Conservation (phyloP, 1,139 yeast species). For the Saccharomyces hybrid region DNA sequence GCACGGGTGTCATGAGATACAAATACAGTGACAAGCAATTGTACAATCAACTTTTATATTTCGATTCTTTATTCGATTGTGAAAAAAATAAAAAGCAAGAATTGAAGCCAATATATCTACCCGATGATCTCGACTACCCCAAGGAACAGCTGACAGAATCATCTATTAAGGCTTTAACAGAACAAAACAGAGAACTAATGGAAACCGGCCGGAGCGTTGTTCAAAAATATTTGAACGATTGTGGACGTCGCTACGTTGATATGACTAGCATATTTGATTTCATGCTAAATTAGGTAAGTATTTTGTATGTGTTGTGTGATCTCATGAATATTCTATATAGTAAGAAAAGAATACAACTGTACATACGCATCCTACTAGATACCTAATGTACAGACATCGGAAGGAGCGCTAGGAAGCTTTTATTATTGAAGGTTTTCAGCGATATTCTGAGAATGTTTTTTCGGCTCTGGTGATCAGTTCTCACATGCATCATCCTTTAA, state of each 20-base stretch:
- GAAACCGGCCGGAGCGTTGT: conserved; percentile 53
- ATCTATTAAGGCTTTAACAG: conserved; percentile 64
- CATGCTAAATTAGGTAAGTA: conserved; percentile 17
- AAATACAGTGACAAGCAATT: conserved; percentile 71
- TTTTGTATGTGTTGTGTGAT: not conserved
- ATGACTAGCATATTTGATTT: conserved; percentile 74
- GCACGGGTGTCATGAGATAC: conserved; percentile 80
- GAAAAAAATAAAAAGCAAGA: conserved; percentile 60
- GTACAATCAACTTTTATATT: conserved; percentile 79
- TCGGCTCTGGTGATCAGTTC: not conserved
- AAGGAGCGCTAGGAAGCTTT: not conserved
- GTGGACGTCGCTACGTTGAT: conserved; percentile 88
- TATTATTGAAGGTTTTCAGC: not conserved
- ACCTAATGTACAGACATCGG: not conserved
- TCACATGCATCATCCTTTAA: not conserved
- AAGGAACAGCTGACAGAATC: conserved; percentile 42
- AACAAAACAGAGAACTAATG: conserved; percentile 66
- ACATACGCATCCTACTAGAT: not conserved
- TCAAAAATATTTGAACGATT: conserved; percentile 65
- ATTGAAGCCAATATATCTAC: conserved; percentile 42
- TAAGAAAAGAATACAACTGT: not conserved
- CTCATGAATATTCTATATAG: not conserved
- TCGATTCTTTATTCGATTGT: conserved; percentile 71
- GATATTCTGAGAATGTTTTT: not conserved
- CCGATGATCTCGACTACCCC: conserved; percentile 33